A percentile compares a stretch with the other conserved stretches of the same genome.
phyloP scores from a whole-genome alignment of 495 filamentous ascomycete genomes.

The Daldinia decipiens region DNA sequence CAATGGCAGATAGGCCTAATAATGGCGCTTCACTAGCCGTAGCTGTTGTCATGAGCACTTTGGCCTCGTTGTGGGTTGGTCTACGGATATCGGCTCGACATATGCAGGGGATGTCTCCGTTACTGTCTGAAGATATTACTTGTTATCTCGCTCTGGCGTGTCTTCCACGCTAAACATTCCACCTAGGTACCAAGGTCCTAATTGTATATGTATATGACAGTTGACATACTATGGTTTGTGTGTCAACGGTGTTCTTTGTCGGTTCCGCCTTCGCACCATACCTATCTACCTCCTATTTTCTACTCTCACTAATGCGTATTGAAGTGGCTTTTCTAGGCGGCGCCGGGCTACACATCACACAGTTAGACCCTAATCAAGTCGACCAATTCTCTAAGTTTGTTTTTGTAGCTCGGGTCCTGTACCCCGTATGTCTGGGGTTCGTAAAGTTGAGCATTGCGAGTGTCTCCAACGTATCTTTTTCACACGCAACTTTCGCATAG shows the following conservation, averaged over 20 bases:
- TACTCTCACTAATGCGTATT: background rate
- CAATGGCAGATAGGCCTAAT: background rate
- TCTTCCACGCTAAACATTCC: background rate
- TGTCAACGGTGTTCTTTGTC: background rate
- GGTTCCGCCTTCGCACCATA: background rate
- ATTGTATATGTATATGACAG: background rate
- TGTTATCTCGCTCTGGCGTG: background rate
- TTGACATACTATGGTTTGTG: background rate
- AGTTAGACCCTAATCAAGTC: background rate
- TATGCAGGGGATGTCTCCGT: background rate
- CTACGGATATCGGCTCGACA: background rate
- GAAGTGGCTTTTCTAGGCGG: background rate
- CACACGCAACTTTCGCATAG: background rate
- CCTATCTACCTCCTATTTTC: background rate
- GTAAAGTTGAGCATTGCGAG: background rate
- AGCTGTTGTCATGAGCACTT: background rate
- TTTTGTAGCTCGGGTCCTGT: background rate
- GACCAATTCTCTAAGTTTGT: background rate
- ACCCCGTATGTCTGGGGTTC: background rate
- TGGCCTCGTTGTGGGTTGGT: background rate
- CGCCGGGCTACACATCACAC: background rate
- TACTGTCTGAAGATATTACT: background rate
- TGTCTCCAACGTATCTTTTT: conserved; percentile 1
- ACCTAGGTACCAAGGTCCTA: background rate
- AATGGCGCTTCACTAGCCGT: background rate